Evolutionary conservation across 2,329 filamentous ascomycete genomes (phyloP).

Genomic region (Colletotrichum neosansevieriae): DNA sequence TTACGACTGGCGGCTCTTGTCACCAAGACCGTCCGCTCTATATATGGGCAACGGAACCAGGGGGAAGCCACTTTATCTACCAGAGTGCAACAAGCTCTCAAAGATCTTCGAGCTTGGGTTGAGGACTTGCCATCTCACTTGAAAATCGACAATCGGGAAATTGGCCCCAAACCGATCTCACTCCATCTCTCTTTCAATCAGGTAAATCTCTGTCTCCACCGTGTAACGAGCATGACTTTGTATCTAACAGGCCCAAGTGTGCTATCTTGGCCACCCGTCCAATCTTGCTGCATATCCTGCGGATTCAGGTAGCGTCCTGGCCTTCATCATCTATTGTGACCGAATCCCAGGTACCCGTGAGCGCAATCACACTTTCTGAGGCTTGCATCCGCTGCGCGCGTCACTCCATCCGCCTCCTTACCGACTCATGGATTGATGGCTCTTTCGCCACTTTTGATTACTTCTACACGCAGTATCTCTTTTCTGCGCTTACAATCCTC

Average conservation of each 20-base stretch:
- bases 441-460: constrained; percentile 61
- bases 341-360: constrained; percentile 45
- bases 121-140: constrained; percentile 49
- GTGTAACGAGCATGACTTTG: too few relatives aligned
- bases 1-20: constrained; percentile 53
- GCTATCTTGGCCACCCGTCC: constrained; percentile 51
- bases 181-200: constrained; percentile 52
- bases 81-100: constrained; percentile 50
- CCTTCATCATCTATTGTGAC: constrained; percentile 38
- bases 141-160: constrained; percentile 45
- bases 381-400: constrained; percentile 60
- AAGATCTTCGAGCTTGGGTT: constrained; percentile 48
- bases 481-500: constrained; percentile 58
- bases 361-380: constrained; percentile 54
- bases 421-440: constrained; percentile 59
- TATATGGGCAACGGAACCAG: constrained; percentile 48
- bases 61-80: constrained; percentile 46
- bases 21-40: constrained; percentile 46
- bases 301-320: constrained; percentile 44
- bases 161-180: constrained; percentile 45
- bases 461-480: constrained; percentile 60
- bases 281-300: constrained; percentile 49
- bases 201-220: constrained; percentile 25
- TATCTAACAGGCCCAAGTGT: constrained; percentile 41
- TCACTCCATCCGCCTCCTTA: constrained; percentile 56